Evolutionary conservation across 768 basidiomycete genomes (phyloP).

Genomic region (Amanita brunnescens): DNA sequence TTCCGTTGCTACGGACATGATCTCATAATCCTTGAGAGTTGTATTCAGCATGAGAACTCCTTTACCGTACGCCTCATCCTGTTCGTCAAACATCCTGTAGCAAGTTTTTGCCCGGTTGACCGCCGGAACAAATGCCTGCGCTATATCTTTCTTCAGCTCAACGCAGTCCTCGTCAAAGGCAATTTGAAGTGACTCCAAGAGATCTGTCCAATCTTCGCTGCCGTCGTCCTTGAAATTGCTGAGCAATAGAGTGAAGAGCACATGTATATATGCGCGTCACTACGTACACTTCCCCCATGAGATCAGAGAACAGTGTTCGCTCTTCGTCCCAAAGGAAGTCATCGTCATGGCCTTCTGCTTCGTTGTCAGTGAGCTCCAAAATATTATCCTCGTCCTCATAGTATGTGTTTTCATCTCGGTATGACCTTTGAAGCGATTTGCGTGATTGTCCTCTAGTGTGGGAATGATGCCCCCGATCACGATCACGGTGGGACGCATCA

Average conservation of each 20-base stretch:
- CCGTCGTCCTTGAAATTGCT: constrained; percentile 19
- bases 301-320: constrained; percentile 39
- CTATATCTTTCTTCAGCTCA: constrained; percentile 31
- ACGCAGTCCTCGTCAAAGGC: constrained; percentile 33
- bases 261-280: constrained; percentile 5
- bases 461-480: not conserved
- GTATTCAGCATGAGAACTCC: constrained; percentile 48
- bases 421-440: not conserved
- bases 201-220: constrained; percentile 23
- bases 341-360: constrained; percentile 21
- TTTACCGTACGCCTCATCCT: constrained; percentile 27
- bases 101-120: constrained; percentile 38
- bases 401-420: not conserved
- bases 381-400: constrained; percentile 12
- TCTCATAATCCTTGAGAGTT: constrained; percentile 46
- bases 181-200: constrained; percentile 32
- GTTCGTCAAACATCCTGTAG: constrained; percentile 27
- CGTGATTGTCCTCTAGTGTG: not conserved
- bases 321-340: constrained; percentile 46
- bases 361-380: constrained; percentile 16
- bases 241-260: constrained; percentile 9
- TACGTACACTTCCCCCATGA: constrained; percentile 35
- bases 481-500: not conserved
- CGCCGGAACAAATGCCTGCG: constrained; percentile 33
- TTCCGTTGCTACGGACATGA: constrained; percentile 32